Base-by-base conservation (phyloP, 768 basidiomycete genomes). In the Dioszegia hungarica region DNA sequence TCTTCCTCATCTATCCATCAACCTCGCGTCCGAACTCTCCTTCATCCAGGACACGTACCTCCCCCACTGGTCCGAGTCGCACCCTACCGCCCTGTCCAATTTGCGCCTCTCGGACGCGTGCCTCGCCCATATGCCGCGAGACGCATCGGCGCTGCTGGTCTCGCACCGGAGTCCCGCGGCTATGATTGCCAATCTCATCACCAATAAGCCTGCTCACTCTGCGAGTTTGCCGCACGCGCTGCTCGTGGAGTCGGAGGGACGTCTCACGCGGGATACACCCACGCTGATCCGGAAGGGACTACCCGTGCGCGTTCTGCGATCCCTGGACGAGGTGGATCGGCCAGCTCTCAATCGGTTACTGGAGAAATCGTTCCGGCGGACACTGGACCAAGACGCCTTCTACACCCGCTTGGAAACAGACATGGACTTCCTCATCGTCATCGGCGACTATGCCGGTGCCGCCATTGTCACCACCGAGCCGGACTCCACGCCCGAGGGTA, bases 121-220 rank as follows among this genome's bases (percentile, higher is more conserved):
- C 74, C 81, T 99, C 37, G 79, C 81, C 1, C 88, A 90, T 75
- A 95, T 99, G 89, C 95, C 95, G 1, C 83, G 87, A 6, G 83
- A 88, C 2, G 90, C 94, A 1, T 95, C 92, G 15, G 95, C 92
- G 12, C 81, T 98, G 63, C 88, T 99, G 85, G 95, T 98, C 46
- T 94, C 91, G 14, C 95, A 99, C 78, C 89, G 92, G 47, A 94
- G 92, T 1, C 89, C 92, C 0, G 90, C 89, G 59, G 90, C 90
- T 2, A 83, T 99, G 60, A 98, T 99, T 67, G 94, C 85, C 43
- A 98, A 98, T 77, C 82, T 99, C 25, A 93, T 99, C 71, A 99
- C 94, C 29, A 99, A 99, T 76, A 94, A 92, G 72, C 95, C 95
- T 2, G 91, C 90, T 8, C 85, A 94, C 58, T 93, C 90, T 67